Conservation (phyloP, 352 stramenopile genomes). For the Aphanomyces stellatus region DNA sequence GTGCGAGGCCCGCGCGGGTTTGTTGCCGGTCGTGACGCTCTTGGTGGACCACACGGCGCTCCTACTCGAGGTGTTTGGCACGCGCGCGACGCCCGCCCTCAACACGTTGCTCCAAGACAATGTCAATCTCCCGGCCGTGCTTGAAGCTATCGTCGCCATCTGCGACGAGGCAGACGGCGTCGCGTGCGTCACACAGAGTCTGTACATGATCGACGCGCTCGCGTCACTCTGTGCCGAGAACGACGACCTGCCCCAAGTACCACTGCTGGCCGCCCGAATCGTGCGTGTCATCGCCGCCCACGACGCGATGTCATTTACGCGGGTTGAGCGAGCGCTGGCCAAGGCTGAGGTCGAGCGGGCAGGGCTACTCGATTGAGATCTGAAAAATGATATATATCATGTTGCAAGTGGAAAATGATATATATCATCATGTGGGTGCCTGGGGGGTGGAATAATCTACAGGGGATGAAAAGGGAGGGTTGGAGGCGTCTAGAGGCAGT, state of each 20-base stretch:
- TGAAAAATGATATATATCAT: too few relatives aligned
- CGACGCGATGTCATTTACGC: too few relatives aligned
- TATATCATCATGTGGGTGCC: too few relatives aligned
- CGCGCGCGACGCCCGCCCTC: constrained; percentile 1
- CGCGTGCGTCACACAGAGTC: not conserved
- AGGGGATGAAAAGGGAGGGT: too few relatives aligned
- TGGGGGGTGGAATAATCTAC: too few relatives aligned
- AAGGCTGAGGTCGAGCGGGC: too few relatives aligned
- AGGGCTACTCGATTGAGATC: too few relatives aligned
- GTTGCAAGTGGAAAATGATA: too few relatives aligned
- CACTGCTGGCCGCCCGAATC: not conserved
- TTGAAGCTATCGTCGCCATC: not conserved
- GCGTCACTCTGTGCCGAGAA: not conserved
- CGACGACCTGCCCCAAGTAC: not conserved
- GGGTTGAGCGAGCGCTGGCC: too few relatives aligned
- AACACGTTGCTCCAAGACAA: constrained; percentile 8
- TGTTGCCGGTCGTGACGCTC: constrained; percentile 13
- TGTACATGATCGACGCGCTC: constrained; percentile 11
- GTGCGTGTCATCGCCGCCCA: not conserved
- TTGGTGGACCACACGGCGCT: constrained; percentile 10
- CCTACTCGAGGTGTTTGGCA: constrained; percentile 1
- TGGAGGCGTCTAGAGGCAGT: constrained; percentile 10
- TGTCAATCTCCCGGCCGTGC: not conserved
- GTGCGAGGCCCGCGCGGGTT: constrained; percentile 29
- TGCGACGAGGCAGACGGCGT: not conserved